Percentiles rank a stretch among this genome's conserved stretches.
Conservation (phyloP, 805 yeast genomes). For the Suhomyces pyralidae region DNA sequence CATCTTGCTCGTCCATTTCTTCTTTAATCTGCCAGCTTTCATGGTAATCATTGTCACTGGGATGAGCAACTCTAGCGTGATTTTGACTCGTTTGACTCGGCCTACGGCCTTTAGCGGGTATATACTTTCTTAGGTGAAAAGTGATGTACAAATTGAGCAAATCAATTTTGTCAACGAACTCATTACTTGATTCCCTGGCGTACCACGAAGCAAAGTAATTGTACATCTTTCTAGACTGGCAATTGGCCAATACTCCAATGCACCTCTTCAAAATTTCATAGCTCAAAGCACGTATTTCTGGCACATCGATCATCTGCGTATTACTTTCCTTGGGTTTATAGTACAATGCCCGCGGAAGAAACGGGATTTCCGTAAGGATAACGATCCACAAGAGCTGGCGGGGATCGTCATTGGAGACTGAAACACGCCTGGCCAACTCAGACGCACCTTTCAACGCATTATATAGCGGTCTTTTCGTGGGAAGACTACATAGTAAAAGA, state of each 20-base stretch:
- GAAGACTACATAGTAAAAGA: conserved; percentile 44
- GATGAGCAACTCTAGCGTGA: background rate
- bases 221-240: conserved; percentile 33
- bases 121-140: conserved; percentile 61
- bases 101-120: conserved; percentile 22
- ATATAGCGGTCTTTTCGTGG: conserved; percentile 59
- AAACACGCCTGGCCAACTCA: conserved; percentile 47
- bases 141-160: conserved; percentile 73
- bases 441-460: conserved; percentile 52
- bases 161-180: conserved; percentile 57
- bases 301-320: conserved; percentile 36
- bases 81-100: background rate
- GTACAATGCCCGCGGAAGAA: conserved; percentile 47
- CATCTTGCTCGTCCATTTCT: conserved; percentile 8
- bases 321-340: conserved; percentile 21
- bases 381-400: conserved; percentile 55
- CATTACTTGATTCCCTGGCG: conserved; percentile 39
- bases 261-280: conserved; percentile 68
- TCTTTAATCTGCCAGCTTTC: conserved; percentile 21
- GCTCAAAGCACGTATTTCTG: conserved; percentile 54
- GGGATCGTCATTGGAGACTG: conserved; percentile 42
- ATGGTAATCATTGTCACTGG: conserved; percentile 19
- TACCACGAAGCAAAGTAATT: conserved; percentile 57
- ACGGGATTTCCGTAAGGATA: conserved; percentile 68
- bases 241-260: conserved; percentile 63